Conservation (phyloP, 176 grass and related monocot genomes). For the Lolium perenne region DNA sequence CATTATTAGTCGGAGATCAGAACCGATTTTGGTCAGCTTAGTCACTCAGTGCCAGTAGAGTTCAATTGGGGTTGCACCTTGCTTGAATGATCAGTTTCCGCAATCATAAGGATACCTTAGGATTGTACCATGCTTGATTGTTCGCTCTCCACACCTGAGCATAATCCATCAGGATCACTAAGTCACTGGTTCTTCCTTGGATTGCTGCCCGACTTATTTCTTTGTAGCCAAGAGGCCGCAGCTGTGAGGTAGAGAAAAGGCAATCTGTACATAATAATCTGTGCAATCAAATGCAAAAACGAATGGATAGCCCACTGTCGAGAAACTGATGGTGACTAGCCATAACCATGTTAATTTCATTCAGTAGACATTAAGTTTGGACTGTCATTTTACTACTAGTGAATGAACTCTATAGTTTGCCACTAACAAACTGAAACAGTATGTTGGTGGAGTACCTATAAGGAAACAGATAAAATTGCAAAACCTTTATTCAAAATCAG, state of each 20-base stretch:
- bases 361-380: neutral
- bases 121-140: conserved; percentile 20
- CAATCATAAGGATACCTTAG: conserved; percentile 5
- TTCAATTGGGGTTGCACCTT: neutral
- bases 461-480: neutral
- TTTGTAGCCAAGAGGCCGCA: neutral
- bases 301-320: neutral
- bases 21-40: neutral
- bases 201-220: conserved; percentile 9
- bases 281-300: neutral
- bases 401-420: neutral
- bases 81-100: conserved; percentile 11
- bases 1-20: neutral
- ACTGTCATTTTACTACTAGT: neutral
- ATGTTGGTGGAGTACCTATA: neutral
- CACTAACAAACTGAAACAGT: neutral
- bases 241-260: neutral
- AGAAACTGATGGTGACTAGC: neutral
- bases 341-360: conserved; percentile 1
- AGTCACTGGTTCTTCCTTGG: neutral
- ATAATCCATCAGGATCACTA: too few relatives aligned
- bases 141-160: too few relatives aligned
- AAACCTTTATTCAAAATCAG: conserved; percentile 15
- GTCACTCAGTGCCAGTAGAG: neutral
- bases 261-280: neutral